Evolutionary conservation across 306 rosid species (phyloP), one percentile per base, ranked within the genome.

Genomic region (cucumber (Cucumis sativus)): DNA sequence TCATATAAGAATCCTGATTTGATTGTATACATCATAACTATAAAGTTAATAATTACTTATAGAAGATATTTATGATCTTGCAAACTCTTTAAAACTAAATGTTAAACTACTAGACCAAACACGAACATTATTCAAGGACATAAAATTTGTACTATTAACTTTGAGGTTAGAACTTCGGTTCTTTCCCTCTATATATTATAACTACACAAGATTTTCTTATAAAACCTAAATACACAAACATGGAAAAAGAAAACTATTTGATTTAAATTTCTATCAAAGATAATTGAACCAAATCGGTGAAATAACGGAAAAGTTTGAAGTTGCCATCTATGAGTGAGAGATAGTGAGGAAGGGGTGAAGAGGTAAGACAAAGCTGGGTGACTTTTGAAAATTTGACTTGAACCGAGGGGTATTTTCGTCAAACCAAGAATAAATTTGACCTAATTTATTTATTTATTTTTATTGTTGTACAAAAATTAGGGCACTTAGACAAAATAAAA

Each of bases 331-430:
- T 21, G 74, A 40, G 54, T 16, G 51, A 67, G 51, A 67, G 54
- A 69, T 30, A 13, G 41, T 30, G 33, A 45, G 47, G 8, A 16
- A 64, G 45, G 39, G 45, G 39, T 8, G 21, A 37, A 10, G 52
- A 51, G 43, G 75, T 6, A 28, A 65, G 51, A 15, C 23, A 72
- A 51, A 39, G 5, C 30, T 14, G 76, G 76, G 76, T 28, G 41
- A 16, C 57, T 28, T 71, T 51, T 16, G 76, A 72, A 72, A 72
- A 72, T 72, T 72, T 51, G 59, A 72, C 13, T 72, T 8, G 61
- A 47, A 51, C 0, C 0, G 25, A 72, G 76, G 76, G 76, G 76
- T 10, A 72, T 49, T 72, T 28, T 51, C 43, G 76, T 72, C 43
- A 72, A 72, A 15, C n/a, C 15, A 1, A 28, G 43, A 17, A 17